Conservation (phyloP, 2,329 filamentous ascomycete species). For the Calonectria pseudoreteaudii region DNA sequence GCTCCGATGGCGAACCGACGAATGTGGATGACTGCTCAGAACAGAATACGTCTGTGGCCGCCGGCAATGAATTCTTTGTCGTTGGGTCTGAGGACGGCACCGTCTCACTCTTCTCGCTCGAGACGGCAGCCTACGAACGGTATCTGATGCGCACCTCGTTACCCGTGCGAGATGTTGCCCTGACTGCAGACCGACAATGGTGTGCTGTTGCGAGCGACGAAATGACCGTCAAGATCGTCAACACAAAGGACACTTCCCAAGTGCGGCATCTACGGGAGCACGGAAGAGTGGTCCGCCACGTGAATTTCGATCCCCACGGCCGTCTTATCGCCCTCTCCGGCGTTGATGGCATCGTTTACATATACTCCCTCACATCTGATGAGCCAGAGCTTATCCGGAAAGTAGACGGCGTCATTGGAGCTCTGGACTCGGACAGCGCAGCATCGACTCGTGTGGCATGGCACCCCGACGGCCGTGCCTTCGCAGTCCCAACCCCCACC, state of each 20-base stretch:
- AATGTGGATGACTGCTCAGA: slow-evolving; percentile 94
- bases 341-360: slow-evolving; percentile 88
- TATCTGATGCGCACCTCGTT: slow-evolving; percentile 87
- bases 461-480: slow-evolving; percentile 95
- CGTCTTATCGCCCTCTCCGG: slow-evolving; percentile 83
- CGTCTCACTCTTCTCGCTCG: slow-evolving; percentile 92
- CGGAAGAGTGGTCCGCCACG: slow-evolving; percentile 87
- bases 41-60: slow-evolving; percentile 82
- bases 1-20: slow-evolving; percentile 89
- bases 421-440: slow-evolving; percentile 79
- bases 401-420: slow-evolving; percentile 86
- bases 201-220: slow-evolving; percentile 98
- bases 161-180: slow-evolving; percentile 85
- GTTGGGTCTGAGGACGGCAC: slow-evolving; percentile 94
- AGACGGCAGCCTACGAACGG: slow-evolving; percentile 79
- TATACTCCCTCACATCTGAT: slow-evolving; percentile 85
- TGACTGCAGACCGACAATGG: slow-evolving; percentile 87
- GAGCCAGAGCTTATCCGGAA: slow-evolving; percentile 85
- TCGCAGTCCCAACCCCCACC: slow-evolving; percentile 85
- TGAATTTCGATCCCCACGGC: slow-evolving; percentile 87
- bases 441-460: slow-evolving; percentile 81
- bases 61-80: slow-evolving; percentile 85
- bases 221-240: slow-evolving; percentile 89
- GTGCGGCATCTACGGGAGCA: slow-evolving; percentile 87
- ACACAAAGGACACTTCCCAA: slow-evolving; percentile 80